Percentiles rank a stretch among this genome's conserved stretches.
Evolutionary conservation across 768 basidiomycete genomes (phyloP).

Genomic region (Collybia sordida): DNA sequence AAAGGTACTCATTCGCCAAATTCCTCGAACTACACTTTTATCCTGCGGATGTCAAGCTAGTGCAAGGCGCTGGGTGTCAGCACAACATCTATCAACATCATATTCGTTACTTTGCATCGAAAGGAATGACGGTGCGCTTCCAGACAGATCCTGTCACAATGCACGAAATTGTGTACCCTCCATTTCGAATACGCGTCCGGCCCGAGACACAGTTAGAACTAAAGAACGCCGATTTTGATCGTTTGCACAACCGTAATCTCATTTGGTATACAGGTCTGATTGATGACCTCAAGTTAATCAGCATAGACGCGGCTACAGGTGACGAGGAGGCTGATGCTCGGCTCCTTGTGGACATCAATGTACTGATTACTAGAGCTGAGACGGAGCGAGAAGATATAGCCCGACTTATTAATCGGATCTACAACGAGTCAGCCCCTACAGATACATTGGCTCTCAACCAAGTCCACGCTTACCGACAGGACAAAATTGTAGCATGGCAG

Average conservation of each 20-base stretch:
- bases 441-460: conserved; percentile 88
- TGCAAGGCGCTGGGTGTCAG: conserved; percentile 87
- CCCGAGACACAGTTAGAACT: conserved; percentile 87
- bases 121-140: conserved; percentile 85
- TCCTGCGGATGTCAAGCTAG: conserved; percentile 79
- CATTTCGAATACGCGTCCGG: conserved; percentile 80
- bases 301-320: conserved; percentile 76
- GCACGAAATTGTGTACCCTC: conserved; percentile 88
- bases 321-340: conserved; percentile 70
- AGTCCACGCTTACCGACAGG: conserved; percentile 84
- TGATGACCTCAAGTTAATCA: conserved; percentile 74
- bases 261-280: conserved; percentile 75
- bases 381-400: conserved; percentile 73
- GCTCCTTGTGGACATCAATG: conserved; percentile 62
- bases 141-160: conserved; percentile 80
- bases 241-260: conserved; percentile 68
- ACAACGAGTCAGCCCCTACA: conserved; percentile 74
- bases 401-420: conserved; percentile 72
- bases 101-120: conserved; percentile 84
- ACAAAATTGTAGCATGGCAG: conserved; percentile 96
- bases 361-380: conserved; percentile 71
- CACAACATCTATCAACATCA: conserved; percentile 96
- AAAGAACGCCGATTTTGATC: conserved; percentile 89
- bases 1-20: conserved; percentile 91
- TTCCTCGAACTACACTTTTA: conserved; percentile 97